These are phyloP conservation scores for Trematosphaeria pertusa DNA, from an alignment of 2,329 filamentous ascomycete genomes.

Conservation along the genomic window DNA sequence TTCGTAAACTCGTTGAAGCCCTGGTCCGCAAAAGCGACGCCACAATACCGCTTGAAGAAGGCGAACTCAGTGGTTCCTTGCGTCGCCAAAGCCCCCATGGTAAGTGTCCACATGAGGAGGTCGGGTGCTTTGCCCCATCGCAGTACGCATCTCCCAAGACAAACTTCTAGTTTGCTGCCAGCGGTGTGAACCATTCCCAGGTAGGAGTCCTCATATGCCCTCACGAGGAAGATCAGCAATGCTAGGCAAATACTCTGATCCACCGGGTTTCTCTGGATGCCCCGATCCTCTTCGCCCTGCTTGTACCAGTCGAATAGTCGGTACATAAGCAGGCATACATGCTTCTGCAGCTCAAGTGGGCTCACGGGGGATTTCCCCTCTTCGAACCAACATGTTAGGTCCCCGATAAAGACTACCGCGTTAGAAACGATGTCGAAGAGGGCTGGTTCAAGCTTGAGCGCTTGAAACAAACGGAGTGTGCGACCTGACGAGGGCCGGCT, in stretches of 20 bases:
- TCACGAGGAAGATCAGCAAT: conserved; percentile 33
- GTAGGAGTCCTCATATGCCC: conserved; percentile 29
- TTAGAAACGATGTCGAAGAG: conserved; percentile 29
- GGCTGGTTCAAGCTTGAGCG: conserved; percentile 22
- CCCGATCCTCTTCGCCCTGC: conserved; percentile 13
- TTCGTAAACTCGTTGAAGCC: conserved; percentile 14
- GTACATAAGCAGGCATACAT: conserved; percentile 33
- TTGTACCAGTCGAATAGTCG: conserved; percentile 39
- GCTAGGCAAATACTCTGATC: conserved; percentile 37
- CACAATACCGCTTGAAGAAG: conserved; percentile 29
- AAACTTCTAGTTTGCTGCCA: conserved; percentile 26
- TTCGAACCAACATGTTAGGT: conserved; percentile 31
- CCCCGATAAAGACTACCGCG: conserved; percentile 25
- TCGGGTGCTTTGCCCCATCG: conserved; percentile 30
- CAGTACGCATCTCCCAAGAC: conserved; percentile 23
- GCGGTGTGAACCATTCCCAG: conserved; percentile 24
- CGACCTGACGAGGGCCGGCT: conserved; percentile 16
- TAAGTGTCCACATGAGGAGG: conserved; percentile 37
- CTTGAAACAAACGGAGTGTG: conserved; percentile 26
- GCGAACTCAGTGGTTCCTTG: conserved; percentile 18
- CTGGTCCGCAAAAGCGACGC: conserved; percentile 17
- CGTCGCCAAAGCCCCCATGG: conserved; percentile 36
- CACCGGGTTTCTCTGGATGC: conserved; percentile 12
- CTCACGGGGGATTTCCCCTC: conserved; percentile 21
- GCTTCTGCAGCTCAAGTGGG: conserved; percentile 41